phyloP scores from a whole-genome alignment of 805 yeast genomes.

The Candida boleticola region DNA sequence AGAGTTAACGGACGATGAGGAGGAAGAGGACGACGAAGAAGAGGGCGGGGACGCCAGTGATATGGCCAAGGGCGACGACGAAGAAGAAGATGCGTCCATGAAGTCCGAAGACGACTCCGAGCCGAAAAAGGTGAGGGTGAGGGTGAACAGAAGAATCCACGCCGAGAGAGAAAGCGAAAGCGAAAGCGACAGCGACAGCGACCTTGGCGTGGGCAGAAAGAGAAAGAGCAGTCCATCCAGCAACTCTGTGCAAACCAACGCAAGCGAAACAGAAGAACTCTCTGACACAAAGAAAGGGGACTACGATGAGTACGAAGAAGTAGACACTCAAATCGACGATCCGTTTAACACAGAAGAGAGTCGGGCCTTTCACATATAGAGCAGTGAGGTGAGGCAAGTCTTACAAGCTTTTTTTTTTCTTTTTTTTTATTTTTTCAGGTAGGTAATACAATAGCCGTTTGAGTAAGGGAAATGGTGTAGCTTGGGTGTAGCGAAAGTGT shows the following conservation, averaged over 20 bases:
- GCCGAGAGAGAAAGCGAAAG: not conserved
- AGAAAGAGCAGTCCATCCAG: conserved; percentile 16
- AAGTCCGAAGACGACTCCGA: not conserved
- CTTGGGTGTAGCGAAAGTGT: too few species aligned
- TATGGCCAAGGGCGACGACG: not conserved
- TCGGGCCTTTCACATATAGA: conserved; percentile 6
- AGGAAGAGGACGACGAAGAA: conserved; percentile 12
- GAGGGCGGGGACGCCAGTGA: not conserved
- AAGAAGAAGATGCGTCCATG: not conserved
- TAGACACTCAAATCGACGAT: conserved; percentile 1
- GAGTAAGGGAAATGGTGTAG: too few species aligned
- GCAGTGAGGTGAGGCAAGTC: not conserved
- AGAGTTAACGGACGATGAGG: conserved; percentile 17
- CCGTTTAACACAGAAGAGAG: conserved; percentile 4
- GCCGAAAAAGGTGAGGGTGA: not conserved
- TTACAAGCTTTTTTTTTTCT: not conserved
- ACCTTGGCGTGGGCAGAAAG: conserved; percentile 6
- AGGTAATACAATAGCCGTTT: too few species aligned
- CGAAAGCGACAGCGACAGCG: conserved; percentile 1
- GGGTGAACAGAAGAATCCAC: not conserved
- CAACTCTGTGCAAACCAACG: conserved; percentile 5
- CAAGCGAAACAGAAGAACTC: conserved; percentile 5
- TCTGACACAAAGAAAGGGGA: conserved; percentile 1
- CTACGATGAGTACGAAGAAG: conserved; percentile 1
- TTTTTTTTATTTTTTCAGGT: too few species aligned